Evolutionary conservation across 2,329 filamentous ascomycete species (phyloP).

Genomic region (Pseudocercospora macadamiae): DNA sequence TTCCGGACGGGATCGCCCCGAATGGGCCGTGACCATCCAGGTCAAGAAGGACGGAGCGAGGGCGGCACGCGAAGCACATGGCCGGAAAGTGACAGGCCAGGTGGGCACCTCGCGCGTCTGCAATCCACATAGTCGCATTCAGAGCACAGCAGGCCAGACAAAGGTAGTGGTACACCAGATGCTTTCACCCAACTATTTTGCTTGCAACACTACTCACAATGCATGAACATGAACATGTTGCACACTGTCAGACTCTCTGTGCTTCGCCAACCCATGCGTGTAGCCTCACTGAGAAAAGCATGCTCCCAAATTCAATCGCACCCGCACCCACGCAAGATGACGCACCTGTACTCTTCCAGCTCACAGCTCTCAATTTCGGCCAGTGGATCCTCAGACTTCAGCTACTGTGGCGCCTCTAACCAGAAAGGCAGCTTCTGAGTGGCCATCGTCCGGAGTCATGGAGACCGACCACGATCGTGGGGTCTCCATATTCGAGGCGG

Average conservation of each 20-base stretch:
- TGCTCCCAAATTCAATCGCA: no score
- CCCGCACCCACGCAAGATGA: background rate
- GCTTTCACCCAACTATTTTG: no score
- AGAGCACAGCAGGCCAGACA: no score
- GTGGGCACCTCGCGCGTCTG: background rate
- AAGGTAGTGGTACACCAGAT: no score
- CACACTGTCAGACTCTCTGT: no score
- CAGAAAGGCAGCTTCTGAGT: background rate
- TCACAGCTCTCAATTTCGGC: background rate
- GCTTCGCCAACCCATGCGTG: no score
- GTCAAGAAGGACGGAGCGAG: background rate
- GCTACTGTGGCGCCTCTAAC: background rate
- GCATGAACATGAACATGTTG: no score
- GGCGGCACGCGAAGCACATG: background rate
- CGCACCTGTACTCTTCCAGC: background rate
- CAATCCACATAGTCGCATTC: background rate
- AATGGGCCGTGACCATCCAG: background rate
- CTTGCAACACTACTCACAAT: no score
- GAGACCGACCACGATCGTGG: constrained; percentile 9
- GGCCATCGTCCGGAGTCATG: constrained; percentile 2
- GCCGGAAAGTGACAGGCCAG: no score
- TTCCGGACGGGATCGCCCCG: background rate
- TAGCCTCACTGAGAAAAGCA: no score
- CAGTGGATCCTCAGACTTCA: background rate
- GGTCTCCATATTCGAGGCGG: constrained; percentile 6